Conservation (phyloP, 2,329 filamentous ascomycete species). For the Trichoderma lentiforme region DNA sequence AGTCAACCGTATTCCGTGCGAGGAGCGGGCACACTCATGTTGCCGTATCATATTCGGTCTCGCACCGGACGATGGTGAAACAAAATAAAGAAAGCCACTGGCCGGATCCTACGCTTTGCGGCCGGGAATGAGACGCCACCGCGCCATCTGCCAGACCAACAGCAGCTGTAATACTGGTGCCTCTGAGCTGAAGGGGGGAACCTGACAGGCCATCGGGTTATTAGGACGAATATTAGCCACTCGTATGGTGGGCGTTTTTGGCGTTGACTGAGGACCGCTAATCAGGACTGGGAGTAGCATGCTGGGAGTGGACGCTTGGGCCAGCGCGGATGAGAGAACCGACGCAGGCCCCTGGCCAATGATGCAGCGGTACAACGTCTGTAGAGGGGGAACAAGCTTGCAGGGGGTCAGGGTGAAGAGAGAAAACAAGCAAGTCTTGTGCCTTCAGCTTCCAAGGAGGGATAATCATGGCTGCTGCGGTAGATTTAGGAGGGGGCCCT, state of each 20-base stretch:
- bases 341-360: constrained; percentile 1
- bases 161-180: not conserved
- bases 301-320: constrained; percentile 3
- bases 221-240: not conserved
- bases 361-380: not conserved
- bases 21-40: not conserved
- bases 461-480: not conserved
- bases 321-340: constrained; percentile 16
- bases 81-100: not conserved
- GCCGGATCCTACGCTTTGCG: constrained; percentile 10
- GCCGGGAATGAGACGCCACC: constrained; percentile 13
- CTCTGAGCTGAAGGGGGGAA: not conserved
- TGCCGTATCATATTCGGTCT: constrained; percentile 1
- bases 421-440: constrained; percentile 2
- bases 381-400: not conserved
- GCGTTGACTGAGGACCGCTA: constrained; percentile 7
- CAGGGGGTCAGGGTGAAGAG: not conserved
- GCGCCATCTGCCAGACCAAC: not conserved
- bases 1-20: not conserved
- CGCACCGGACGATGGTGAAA: constrained; percentile 6
- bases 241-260: not conserved
- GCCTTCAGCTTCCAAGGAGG: constrained; percentile 1
- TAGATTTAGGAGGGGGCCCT: not conserved
- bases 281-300: constrained; percentile 1
- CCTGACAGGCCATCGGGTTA: not conserved